A percentile compares a stretch with the other conserved stretches of the same genome.
Conservation (phyloP, 179 eudicot genomes). For the Corrigiola litoralis region DNA sequence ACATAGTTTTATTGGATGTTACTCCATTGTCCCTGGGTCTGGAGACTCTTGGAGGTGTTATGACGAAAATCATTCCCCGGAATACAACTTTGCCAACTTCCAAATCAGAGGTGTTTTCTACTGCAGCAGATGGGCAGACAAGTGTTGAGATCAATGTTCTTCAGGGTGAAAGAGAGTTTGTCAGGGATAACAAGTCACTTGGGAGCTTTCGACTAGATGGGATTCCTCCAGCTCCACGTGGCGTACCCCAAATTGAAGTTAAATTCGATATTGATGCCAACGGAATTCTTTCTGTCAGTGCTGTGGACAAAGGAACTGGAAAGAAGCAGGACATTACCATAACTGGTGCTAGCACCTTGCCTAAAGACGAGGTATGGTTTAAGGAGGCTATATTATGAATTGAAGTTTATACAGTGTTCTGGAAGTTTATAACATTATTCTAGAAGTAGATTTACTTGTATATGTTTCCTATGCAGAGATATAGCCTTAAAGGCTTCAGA, state of each 20-base stretch:
- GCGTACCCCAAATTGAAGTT: slow-evolving; percentile 58
- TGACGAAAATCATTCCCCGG: slow-evolving; percentile 56
- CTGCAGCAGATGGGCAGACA: slow-evolving; percentile 60
- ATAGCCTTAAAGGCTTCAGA: neutral
- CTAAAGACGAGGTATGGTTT: slow-evolving; percentile 42
- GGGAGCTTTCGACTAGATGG: slow-evolving; percentile 56
- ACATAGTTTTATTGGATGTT: slow-evolving; percentile 47
- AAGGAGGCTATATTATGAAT: too few relatives aligned
- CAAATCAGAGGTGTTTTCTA: slow-evolving; percentile 56
- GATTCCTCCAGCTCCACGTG: slow-evolving; percentile 62
- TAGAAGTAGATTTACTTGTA: too few relatives aligned
- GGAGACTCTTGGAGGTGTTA: slow-evolving; percentile 60
- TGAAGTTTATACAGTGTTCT: too few relatives aligned
- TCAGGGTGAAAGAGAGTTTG: slow-evolving; percentile 63
- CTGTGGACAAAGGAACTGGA: slow-evolving; percentile 53
- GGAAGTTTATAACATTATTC: too few relatives aligned
- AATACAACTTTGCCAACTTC: slow-evolving; percentile 53
- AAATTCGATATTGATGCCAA: slow-evolving; percentile 55
- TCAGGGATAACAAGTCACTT: slow-evolving; percentile 50
- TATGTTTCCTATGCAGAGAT: neutral
- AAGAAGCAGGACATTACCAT: slow-evolving; percentile 61
- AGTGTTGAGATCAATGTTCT: slow-evolving; percentile 60
- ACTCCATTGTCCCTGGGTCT: slow-evolving; percentile 50
- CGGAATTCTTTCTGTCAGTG: slow-evolving; percentile 55
- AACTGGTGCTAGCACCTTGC: slow-evolving; percentile 58